A percentile compares a stretch with the other conserved stretches of the same genome.
These are phyloP conservation scores for Fistulina hepatica DNA, from an alignment of 1,284 basidiomycete genomes.

Conservation along the genomic window DNA sequence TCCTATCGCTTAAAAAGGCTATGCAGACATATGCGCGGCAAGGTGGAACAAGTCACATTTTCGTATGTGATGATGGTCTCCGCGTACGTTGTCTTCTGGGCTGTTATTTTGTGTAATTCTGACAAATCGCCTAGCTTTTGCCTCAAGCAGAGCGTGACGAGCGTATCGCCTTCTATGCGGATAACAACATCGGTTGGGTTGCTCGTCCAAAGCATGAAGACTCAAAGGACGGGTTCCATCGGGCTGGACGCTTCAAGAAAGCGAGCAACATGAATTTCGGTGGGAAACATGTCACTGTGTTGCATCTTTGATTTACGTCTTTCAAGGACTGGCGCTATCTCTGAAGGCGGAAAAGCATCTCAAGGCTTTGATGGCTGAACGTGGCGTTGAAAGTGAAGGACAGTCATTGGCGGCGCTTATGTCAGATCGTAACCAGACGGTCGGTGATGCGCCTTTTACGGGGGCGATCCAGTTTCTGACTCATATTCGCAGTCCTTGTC, in stretches of 20 bases:
- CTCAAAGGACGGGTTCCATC: slow-evolving; percentile 39
- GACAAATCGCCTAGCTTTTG: slow-evolving; percentile 34
- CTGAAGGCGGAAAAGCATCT: slow-evolving; percentile 57
- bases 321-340: slow-evolving; percentile 31
- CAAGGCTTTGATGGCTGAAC: slow-evolving; percentile 36
- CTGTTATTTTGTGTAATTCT: slow-evolving; percentile 1
- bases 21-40: slow-evolving; percentile 82
- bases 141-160: slow-evolving; percentile 50
- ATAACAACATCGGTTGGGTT: slow-evolving; percentile 53
- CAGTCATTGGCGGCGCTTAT: slow-evolving; percentile 3
- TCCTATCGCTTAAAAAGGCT: slow-evolving; percentile 71
- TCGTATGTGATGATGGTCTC: slow-evolving; percentile 72
- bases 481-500: too few relatives aligned
- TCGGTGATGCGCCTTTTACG: too few relatives aligned
- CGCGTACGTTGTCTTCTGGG: slow-evolving; percentile 26
- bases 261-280: slow-evolving; percentile 81
- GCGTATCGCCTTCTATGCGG: slow-evolving; percentile 68
- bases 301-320: too few relatives aligned
- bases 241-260: slow-evolving; percentile 81
- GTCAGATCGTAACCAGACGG: too few relatives aligned
- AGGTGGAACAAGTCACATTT: slow-evolving; percentile 65
- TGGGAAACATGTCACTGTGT: too few relatives aligned
- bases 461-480: too few relatives aligned
- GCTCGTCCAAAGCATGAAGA: slow-evolving; percentile 29
- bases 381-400: slow-evolving; percentile 18